These are phyloP conservation scores for Alliaria petiolata DNA, from an alignment of 345 rosid species.

Conservation along the genomic window DNA sequence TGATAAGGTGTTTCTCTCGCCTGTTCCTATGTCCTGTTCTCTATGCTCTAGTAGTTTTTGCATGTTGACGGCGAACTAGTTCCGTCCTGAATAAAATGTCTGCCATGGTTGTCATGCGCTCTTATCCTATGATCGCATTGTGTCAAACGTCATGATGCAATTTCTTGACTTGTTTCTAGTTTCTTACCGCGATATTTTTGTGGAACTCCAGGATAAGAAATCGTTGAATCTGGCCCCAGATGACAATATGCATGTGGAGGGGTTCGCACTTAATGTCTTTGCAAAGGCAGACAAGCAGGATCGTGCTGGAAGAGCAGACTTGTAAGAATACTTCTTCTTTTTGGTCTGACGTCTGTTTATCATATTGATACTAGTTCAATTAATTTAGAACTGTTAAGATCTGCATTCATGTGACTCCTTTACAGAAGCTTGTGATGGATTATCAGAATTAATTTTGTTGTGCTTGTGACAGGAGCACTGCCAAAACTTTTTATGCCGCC, in stretches of 20 bases:
- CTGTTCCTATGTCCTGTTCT: too few species aligned
- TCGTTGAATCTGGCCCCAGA: conserved; percentile 74
- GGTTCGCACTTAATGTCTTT: conserved; percentile 88
- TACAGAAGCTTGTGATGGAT: conserved; percentile 3
- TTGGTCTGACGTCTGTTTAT: conserved; percentile 4
- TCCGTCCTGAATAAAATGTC: neutral
- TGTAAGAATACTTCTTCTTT: conserved; percentile 42
- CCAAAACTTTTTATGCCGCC: conserved; percentile 97
- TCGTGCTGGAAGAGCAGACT: conserved; percentile 88
- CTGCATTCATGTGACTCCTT: neutral
- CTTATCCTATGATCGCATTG: neutral
- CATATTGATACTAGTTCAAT: neutral
- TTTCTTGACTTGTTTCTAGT: conserved; percentile 2
- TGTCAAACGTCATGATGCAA: neutral
- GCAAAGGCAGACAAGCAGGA: conserved; percentile 98
- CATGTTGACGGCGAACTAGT: neutral
- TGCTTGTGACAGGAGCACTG: conserved; percentile 69
- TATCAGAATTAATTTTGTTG: conserved; percentile 14
- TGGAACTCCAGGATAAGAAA: conserved; percentile 74
- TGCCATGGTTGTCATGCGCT: neutral
- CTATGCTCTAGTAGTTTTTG: too few species aligned
- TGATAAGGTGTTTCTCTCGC: neutral
- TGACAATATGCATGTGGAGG: conserved; percentile 82
- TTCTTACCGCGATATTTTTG: neutral
- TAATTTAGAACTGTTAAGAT: neutral